phyloP scores from a whole-genome alignment of 805 yeast genomes.

The Nakazawaea wickerhamii region DNA sequence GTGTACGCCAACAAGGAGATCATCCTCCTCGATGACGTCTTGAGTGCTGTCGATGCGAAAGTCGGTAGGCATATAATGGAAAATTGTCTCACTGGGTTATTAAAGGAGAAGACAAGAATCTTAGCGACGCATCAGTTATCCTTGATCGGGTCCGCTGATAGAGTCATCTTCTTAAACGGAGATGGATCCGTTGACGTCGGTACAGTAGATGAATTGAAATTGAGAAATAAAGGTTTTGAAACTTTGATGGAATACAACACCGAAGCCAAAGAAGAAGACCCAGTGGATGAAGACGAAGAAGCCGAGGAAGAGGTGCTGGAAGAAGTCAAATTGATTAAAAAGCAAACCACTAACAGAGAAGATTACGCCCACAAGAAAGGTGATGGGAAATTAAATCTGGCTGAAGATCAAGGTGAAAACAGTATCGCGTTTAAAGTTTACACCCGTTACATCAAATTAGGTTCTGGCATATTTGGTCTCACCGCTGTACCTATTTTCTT shows the following conservation, averaged over 20 bases:
- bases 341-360: slow-evolving; percentile 18
- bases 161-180: slow-evolving; percentile 56
- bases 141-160: slow-evolving; percentile 55
- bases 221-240: slow-evolving; percentile 36
- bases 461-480: slow-evolving; percentile 44
- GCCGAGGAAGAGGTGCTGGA: slow-evolving; percentile 19
- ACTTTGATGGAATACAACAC: slow-evolving; percentile 41
- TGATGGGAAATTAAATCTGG: slow-evolving; percentile 26
- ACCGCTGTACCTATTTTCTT: slow-evolving; percentile 25
- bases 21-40: slow-evolving; percentile 65
- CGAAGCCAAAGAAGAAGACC: slow-evolving; percentile 23
- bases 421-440: slow-evolving; percentile 43
- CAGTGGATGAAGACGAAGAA: slow-evolving; percentile 22
- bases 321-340: slow-evolving; percentile 19
- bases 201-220: slow-evolving; percentile 43
- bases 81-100: slow-evolving; percentile 50
- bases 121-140: slow-evolving; percentile 75
- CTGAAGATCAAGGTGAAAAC: slow-evolving; percentile 26
- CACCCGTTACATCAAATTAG: slow-evolving; percentile 43
- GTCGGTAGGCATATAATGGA: slow-evolving; percentile 69
- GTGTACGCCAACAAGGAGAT: slow-evolving; percentile 67
- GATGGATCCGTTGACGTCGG: slow-evolving; percentile 54
- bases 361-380: slow-evolving; percentile 21
- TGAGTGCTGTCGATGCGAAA: slow-evolving; percentile 79
- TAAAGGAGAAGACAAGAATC: slow-evolving; percentile 52